Evolutionary conservation across 2,329 filamentous ascomycete genomes (phyloP).

Genomic region (Diaporthe vaccinii): DNA sequence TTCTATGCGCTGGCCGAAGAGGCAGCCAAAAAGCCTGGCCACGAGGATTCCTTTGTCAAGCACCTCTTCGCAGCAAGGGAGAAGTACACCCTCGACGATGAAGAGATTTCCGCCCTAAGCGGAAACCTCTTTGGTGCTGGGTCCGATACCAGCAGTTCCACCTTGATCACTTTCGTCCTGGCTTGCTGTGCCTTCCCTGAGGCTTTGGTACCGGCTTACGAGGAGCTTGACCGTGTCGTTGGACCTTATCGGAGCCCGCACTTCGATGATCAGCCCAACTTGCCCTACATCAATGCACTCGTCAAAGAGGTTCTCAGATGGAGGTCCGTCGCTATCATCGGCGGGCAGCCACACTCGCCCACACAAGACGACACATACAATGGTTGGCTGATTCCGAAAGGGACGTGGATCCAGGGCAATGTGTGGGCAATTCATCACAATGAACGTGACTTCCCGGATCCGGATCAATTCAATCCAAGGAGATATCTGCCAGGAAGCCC

Average conservation of each 20-base stretch:
- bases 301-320: slow-evolving; percentile 70
- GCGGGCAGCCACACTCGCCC: slow-evolving; percentile 63
- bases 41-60: slow-evolving; percentile 58
- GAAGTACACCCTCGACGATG: slow-evolving; percentile 59
- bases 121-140: slow-evolving; percentile 64
- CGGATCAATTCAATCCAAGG: slow-evolving; percentile 59
- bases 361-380: slow-evolving; percentile 62
- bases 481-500: slow-evolving; percentile 55
- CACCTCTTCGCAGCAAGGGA: slow-evolving; percentile 61
- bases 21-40: slow-evolving; percentile 55
- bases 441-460: slow-evolving; percentile 61
- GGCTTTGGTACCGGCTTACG: slow-evolving; percentile 61
- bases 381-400: slow-evolving; percentile 64
- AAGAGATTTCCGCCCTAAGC: slow-evolving; percentile 61
- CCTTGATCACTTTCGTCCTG: slow-evolving; percentile 61
- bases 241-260: slow-evolving; percentile 60
- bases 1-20: slow-evolving; percentile 67
- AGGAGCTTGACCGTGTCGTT: slow-evolving; percentile 65
- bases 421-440: slow-evolving; percentile 64
- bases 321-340: slow-evolving; percentile 66
- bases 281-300: slow-evolving; percentile 67
- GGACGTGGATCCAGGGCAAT: slow-evolving; percentile 64
- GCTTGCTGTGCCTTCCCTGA: slow-evolving; percentile 65
- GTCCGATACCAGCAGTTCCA: slow-evolving; percentile 63
- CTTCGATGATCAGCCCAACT: slow-evolving; percentile 60